Evolutionary conservation across 1,284 basidiomycete species (phyloP).

Genomic region (Phellopilus nigrolimitatus): DNA sequence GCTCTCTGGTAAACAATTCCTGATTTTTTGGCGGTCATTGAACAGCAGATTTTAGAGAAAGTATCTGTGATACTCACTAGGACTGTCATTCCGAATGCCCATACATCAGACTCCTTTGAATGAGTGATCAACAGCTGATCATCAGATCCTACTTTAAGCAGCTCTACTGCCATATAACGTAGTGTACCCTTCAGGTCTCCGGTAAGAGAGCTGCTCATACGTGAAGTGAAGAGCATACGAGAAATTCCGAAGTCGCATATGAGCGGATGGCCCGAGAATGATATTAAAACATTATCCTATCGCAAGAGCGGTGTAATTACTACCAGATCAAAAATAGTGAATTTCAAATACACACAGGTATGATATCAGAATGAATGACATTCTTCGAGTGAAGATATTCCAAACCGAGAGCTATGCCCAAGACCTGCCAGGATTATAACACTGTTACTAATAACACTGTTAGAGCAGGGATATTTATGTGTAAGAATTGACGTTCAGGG

Average conservation of each 20-base stretch:
- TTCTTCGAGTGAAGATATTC: conserved; percentile 2
- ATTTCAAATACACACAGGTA: conserved; percentile 1
- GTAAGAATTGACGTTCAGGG: neutral
- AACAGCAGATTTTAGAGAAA: no score
- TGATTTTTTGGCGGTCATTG: neutral
- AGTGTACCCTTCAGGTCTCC: neutral
- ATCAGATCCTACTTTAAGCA: neutral
- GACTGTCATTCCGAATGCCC: conserved; percentile 7
- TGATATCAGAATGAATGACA: conserved; percentile 13
- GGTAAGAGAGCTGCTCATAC: neutral
- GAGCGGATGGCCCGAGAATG: neutral
- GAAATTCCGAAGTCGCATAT: conserved; percentile 12
- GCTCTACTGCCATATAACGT: conserved; percentile 2
- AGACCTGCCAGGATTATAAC: neutral
- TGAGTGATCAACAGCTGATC: neutral
- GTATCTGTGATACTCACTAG: neutral
- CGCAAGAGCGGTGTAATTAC: neutral
- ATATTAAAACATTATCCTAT: conserved; percentile 15
- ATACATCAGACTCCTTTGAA: neutral
- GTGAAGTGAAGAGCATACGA: neutral
- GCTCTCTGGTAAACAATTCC: no score
- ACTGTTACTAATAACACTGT: neutral
- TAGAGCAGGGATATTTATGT: neutral
- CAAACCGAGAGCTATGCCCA: conserved; percentile 12
- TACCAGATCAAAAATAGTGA: neutral